Base-by-base conservation (phyloP, 2,329 filamentous ascomycete genomes). In the Exophiala phaeomuriformis region DNA sequence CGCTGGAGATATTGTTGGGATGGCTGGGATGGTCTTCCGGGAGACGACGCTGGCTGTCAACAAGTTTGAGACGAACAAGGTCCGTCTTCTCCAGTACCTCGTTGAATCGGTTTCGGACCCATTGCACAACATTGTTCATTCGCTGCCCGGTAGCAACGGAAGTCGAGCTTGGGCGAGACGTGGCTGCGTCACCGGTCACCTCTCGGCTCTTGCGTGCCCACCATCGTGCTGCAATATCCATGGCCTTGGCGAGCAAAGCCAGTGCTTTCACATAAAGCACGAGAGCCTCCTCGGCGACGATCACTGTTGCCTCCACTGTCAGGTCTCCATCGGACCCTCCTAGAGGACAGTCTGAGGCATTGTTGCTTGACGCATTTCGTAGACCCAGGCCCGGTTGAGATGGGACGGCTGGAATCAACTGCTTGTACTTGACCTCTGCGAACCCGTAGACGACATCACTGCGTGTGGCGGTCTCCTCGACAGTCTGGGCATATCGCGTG, bases 361-460 rank as follows among this genome's bases (percentile, higher is more conserved):
- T 60, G 32, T 61, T 61, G 50, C 57, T 62, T 30, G 64, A 63
- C 5, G 64, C 52, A 41, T 61, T 52, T 53, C 68, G 39, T 55
- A 68, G 51, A 36, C 64, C 58, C 45, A 70, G 52, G 39, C 73
- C 69, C 4, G 66, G 62, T 32, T 72, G 70, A 3, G 87, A 91
- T 1, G 91, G 93, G 1, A 88, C 83, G 42, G 93, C 74, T 2
- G 93, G 93, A 47, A 96, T 82, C n/a, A 98, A 79, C 69, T 98
- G 93, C 70, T 94, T 93, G 71, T 94, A 96, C 71, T 98, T 98
- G 66, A 98, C 91, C 71, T 98, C 91, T 4, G 93, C 93, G 70
- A 98, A 97, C 2, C 91, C 90, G 68, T 90, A 98, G 2, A 98
- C 90, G 43, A 96, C 93, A 68, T 98, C 90, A 66, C 90, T 96